Conservation (phyloP, 495 filamentous ascomycete species). For the Penicillium herquei region DNA sequence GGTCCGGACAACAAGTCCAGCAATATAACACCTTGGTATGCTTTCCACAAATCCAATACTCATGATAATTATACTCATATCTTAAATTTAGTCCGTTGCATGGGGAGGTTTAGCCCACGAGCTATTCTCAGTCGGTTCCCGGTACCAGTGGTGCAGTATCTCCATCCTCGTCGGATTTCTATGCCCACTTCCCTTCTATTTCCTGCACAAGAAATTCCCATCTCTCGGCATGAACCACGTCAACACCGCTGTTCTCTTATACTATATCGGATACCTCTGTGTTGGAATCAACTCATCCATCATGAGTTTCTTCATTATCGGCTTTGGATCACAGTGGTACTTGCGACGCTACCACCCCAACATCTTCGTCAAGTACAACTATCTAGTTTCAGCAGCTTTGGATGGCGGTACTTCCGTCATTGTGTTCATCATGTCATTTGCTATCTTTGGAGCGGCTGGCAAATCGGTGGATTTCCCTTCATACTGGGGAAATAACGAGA, state of each 20-base stretch:
- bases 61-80: too few species aligned
- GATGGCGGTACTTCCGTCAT: conserved; percentile 1
- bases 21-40: conserved; percentile 6
- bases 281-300: conserved; percentile 5
- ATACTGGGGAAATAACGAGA: conserved; percentile 2
- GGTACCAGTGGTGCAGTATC: conserved; percentile 2
- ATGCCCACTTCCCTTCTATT: neutral
- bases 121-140: conserved; percentile 1
- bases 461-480: conserved; percentile 1
- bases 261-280: neutral
- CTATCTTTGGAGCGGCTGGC: neutral
- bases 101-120: conserved; percentile 5
- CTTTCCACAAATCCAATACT: too few species aligned
- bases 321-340: conserved; percentile 2
- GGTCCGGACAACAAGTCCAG: conserved; percentile 4
- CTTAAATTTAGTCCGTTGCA: conserved; percentile 5
- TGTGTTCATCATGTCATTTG: conserved; percentile 4
- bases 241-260: neutral
- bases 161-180: neutral
- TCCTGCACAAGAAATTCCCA: conserved; percentile 2
- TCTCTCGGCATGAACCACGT: neutral
- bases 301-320: conserved; percentile 1
- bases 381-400: conserved; percentile 2
- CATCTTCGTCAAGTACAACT: conserved; percentile 4
- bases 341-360: conserved; percentile 5